phyloP scores from a whole-genome alignment of 2,329 filamentous ascomycete genomes.

The Metarhizium humberi region DNA sequence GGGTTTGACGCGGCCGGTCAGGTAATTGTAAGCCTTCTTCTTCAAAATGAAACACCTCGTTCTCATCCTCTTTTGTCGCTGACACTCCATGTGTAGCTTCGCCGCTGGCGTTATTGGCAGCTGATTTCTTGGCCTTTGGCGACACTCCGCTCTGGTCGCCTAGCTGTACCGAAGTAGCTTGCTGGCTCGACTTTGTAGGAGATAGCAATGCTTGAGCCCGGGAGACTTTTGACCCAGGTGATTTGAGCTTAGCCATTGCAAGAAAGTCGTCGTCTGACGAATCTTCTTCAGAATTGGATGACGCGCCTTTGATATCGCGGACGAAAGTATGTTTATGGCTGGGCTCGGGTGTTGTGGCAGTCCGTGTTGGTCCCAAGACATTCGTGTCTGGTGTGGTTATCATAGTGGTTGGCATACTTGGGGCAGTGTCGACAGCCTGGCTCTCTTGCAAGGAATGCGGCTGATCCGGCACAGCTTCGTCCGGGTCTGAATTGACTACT shows the following conservation, averaged over 20 bases:
- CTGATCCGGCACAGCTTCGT: slow-evolving; percentile 12
- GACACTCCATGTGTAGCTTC: background rate
- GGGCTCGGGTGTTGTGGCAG: background rate
- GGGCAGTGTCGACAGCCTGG: background rate
- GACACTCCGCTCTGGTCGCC: background rate
- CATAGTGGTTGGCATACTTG: background rate
- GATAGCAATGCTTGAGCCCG: background rate
- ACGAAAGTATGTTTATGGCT: background rate
- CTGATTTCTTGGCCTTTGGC: background rate
- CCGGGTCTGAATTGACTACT: slow-evolving; percentile 30
- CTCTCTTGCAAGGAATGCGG: background rate
- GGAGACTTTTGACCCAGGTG: background rate
- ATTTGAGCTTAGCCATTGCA: slow-evolving; percentile 24
- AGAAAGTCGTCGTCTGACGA: slow-evolving; percentile 33
- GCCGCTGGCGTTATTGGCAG: background rate
- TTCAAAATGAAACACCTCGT: slow-evolving; percentile 39
- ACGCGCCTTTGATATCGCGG: background rate
- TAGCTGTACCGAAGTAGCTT: slow-evolving; percentile 4
- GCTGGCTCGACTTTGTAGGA: slow-evolving; percentile 15
- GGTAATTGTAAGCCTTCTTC: slow-evolving; percentile 22
- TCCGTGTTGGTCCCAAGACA: background rate
- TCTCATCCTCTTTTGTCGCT: slow-evolving; percentile 17
- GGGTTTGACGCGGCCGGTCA: background rate
- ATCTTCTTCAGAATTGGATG: slow-evolving; percentile 16
- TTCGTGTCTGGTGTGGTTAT: background rate